phyloP scores from a whole-genome alignment of 1,284 basidiomycete genomes.

The Microbotryomycetes sp. region DNA sequence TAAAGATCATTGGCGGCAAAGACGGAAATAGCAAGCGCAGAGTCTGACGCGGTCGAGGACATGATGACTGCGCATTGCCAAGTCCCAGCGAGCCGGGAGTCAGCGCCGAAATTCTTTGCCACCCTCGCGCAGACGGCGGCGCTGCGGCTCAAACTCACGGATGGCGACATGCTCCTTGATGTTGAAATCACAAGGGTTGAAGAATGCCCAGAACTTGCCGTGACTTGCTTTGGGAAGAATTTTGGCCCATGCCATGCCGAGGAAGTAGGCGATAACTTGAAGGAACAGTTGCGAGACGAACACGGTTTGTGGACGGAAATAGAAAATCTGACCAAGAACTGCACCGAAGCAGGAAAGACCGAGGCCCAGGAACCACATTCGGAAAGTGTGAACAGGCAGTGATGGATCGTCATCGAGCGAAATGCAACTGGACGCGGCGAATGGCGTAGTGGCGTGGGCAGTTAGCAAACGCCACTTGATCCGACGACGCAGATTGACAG shows the following conservation, averaged over 20 bases:
- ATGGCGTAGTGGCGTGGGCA: background rate
- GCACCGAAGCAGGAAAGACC: slow-evolving; percentile 31
- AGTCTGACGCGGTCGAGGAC: slow-evolving; percentile 1
- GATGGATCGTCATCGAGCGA: slow-evolving; percentile 31
- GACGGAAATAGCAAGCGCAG: slow-evolving; percentile 12
- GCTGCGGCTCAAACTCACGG: too few relatives aligned
- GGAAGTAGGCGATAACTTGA: slow-evolving; percentile 30
- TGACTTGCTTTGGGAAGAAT: slow-evolving; percentile 19
- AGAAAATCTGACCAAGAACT: slow-evolving; percentile 32
- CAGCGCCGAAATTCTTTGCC: too few relatives aligned
- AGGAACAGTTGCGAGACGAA: slow-evolving; percentile 34
- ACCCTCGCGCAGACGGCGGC: too few relatives aligned
- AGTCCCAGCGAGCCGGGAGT: too few relatives aligned
- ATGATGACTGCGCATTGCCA: slow-evolving; percentile 10
- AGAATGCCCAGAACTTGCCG: slow-evolving; percentile 31
- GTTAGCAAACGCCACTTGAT: background rate
- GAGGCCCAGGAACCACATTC: slow-evolving; percentile 22
- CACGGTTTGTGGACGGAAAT: slow-evolving; percentile 33
- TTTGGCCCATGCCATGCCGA: slow-evolving; percentile 25
- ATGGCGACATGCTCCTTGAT: slow-evolving; percentile 37
- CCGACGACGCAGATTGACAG: background rate
- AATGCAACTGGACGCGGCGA: slow-evolving; percentile 13
- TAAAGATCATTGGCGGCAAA: slow-evolving; percentile 16
- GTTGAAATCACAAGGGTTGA: slow-evolving; percentile 35
- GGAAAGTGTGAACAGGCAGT: slow-evolving; percentile 25